Base-by-base conservation (phyloP, 2,329 filamentous ascomycete species). In the Fusarium abutilonis region DNA sequence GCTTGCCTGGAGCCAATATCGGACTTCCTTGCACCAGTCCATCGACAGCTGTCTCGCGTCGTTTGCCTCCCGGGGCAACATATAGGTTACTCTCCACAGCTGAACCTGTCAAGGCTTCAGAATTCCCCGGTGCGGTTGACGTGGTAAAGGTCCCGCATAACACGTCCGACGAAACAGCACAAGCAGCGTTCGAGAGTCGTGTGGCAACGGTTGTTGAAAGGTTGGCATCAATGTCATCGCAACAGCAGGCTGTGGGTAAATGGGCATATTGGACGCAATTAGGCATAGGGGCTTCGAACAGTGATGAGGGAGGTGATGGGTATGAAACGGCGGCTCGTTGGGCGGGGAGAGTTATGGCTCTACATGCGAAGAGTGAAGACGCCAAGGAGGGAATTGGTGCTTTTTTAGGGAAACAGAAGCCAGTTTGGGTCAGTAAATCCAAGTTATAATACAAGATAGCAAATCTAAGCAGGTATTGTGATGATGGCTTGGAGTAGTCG, bases 181-280 rank as follows among this genome's bases (percentile, higher is more conserved):
- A 15, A 6, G 34, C 14, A 1, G 56, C 56, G 0, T 54, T 70
- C 6, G 68, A 70, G 17, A 31, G 3, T 0, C 57, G 67, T 3
- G 60, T 67, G 2, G 26, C 50, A 0, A 15, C 21, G 0, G 49
- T 70, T 9, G 15, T 70, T 1, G 41, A 50, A 11, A 49, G 34
- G 3, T 7, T 70, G 4, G 50, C 36, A 3, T n/a, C n/a, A 0
- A 67, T 63, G 45, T 56, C 68, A 1, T 40, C 66, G 1, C 66
- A 67, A 13, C 63, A 66, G 9, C 65, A 68, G 9, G 68, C 66
- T 0, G 19, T 68, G 5, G 68, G 68, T 0, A 70, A 70, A 46
- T 70, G 68, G 68, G 64, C 68, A 1, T 70, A 60, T 11, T 66
- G 68, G 66, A 56, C 68, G 0, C 68, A 70, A 14, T 31, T 70